Conservation (phyloP, 768 basidiomycete genomes). For the Rickenella mellea region DNA sequence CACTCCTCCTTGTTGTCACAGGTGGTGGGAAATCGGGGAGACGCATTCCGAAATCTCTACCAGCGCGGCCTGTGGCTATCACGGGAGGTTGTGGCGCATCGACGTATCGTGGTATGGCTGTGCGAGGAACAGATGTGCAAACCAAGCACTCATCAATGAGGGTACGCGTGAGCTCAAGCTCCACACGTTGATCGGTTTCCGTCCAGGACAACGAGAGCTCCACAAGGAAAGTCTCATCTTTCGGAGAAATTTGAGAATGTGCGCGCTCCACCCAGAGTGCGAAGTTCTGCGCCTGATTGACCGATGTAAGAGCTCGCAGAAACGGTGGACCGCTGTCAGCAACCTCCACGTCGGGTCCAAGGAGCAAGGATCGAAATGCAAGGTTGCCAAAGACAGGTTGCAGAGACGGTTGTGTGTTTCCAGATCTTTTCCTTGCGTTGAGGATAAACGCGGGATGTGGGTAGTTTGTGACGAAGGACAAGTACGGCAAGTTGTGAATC, state of each 20-base stretch:
- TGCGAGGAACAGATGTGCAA: constrained; percentile 11
- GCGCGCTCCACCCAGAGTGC: constrained; percentile 2
- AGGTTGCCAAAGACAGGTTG: constrained; percentile 9
- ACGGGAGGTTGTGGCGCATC: too few relatives aligned
- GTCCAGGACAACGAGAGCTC: constrained; percentile 11
- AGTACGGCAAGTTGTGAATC: constrained; percentile 1
- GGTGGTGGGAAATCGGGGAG: constrained; percentile 7
- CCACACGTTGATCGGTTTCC: not conserved
- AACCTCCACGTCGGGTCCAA: constrained; percentile 5
- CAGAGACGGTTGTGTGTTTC: constrained; percentile 5
- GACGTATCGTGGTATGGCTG: constrained; percentile 4
- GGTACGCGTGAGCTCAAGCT: constrained; percentile 9
- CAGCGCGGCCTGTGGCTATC: not conserved
- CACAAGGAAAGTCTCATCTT: constrained; percentile 4
- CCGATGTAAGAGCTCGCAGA: not conserved
- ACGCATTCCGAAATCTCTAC: constrained; percentile 4
- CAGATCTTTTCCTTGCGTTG: constrained; percentile 3
- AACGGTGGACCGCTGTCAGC: not conserved
- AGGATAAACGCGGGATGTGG: constrained; percentile 13
- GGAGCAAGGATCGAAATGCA: constrained; percentile 5
- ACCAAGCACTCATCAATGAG: constrained; percentile 10
- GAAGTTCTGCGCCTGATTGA: constrained; percentile 8
- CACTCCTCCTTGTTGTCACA: too few relatives aligned
- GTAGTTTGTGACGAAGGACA: constrained; percentile 7
- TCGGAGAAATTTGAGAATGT: constrained; percentile 5